Base-by-base conservation (phyloP, 208 protist species). In the Acanthamoeba lenticulata region DNA sequence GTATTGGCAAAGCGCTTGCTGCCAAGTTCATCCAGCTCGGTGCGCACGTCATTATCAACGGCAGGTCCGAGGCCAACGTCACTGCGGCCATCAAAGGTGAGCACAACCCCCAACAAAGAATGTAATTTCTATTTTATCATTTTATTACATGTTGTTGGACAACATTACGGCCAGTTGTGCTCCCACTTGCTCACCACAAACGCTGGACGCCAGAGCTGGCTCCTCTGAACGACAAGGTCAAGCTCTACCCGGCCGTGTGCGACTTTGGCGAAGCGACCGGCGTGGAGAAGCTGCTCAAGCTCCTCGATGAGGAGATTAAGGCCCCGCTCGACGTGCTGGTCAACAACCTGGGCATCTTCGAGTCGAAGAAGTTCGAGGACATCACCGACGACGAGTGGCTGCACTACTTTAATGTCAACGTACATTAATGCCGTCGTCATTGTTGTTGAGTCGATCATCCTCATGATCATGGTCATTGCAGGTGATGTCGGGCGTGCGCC, bases 331-430 rank as follows among this genome's bases (percentile, higher is more conserved):
- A 94, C 21, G 55, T 94, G n/a, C 49, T 94, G 3, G 85, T 94
- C 79, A 91, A 92, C 93, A 94, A 94, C 74, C 7, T 92, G 5
- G 93, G 93, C 60, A 92, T 92, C 81, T 94, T 92, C 40, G 81
- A 72, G 29, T 29, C 62, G 27, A 72, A 74, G 45, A 42, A 91
- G 47, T 94, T 94, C 38, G 52, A 47, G 29, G 93, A 91, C 11
- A 65, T 94, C 45, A 29, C 32, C 1, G 93, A 94, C 44, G 93
- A 67, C 40, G 93, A 91, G 65, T 94, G 93, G 93, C 19, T 49
- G 2, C 4, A 94, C 42, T 74, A 65, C 60, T 94, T 91, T n/a
- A 81, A 94, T 17, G 85, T 81, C 45, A 94, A 94, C 62, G 67
- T 79, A 79, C 24, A 17, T 79, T 40, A 32, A 65, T 27, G 57